Evolutionary conservation across 805 yeast species (phyloP).

Genomic region (Cyberlindnera samutprakarnensis): DNA sequence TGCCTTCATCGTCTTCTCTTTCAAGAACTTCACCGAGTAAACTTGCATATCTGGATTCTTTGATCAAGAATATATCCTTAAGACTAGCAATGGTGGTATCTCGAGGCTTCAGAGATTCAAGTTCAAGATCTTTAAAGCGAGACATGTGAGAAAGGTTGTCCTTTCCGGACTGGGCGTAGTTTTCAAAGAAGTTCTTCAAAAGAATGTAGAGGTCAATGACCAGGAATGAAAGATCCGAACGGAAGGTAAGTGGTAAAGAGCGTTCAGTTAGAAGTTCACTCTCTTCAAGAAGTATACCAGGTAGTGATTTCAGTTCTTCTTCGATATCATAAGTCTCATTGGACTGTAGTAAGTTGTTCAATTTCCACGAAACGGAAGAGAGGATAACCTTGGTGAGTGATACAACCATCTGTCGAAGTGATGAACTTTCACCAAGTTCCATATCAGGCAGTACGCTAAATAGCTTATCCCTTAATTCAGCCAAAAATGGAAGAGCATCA

Average conservation of each 20-base stretch:
- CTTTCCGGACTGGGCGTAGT: conserved; percentile 30
- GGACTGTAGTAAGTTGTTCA: conserved; percentile 9
- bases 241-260: conserved; percentile 9
- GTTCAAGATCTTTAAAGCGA: conserved; percentile 17
- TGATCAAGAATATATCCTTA: conserved; percentile 36
- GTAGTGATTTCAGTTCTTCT: conserved; percentile 11
- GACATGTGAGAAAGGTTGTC: conserved; percentile 14
- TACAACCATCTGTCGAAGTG: background rate
- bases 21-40: conserved; percentile 33
- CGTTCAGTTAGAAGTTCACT: conserved; percentile 6
- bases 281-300: conserved; percentile 9
- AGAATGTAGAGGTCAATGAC: conserved; percentile 20
- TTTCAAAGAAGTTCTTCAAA: conserved; percentile 23
- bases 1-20: conserved; percentile 46
- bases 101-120: conserved; percentile 22
- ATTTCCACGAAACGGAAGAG: conserved; percentile 14
- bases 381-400: conserved; percentile 11
- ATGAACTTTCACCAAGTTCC: too few species aligned
- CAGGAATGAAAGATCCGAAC: conserved; percentile 16
- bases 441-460: background rate
- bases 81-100: conserved; percentile 25
- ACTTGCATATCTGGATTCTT: conserved; percentile 40
- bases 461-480: conserved; percentile 5
- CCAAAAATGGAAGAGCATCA: conserved; percentile 8
- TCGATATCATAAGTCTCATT: conserved; percentile 15